phyloP scores from a whole-genome alignment of 2,329 filamentous ascomycete species.

The Claviceps maximensis region DNA sequence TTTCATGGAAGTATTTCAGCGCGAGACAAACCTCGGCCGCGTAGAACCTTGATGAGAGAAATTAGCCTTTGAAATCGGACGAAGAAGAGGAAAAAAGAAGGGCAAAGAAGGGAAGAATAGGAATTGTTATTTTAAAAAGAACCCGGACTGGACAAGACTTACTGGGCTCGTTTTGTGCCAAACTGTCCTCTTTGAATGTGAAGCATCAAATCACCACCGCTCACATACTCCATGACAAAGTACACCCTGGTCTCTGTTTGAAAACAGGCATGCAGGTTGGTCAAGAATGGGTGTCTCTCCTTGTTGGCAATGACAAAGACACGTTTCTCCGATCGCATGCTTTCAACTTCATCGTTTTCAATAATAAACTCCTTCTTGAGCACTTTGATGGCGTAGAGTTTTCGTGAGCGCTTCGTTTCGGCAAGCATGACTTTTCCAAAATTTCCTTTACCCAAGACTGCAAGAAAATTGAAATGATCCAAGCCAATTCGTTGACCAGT shows the following conservation, averaged over 20 bases:
- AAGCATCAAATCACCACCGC: constrained; percentile 95
- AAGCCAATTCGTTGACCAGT: constrained; percentile 79
- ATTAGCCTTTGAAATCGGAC: constrained; percentile 9
- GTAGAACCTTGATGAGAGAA: constrained; percentile 57
- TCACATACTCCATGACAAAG: constrained; percentile 99
- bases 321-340: constrained; percentile 91
- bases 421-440: constrained; percentile 99
- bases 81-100: too few species aligned
- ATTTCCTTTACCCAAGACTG: constrained; percentile 95
- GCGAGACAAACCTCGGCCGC: constrained; percentile 94
- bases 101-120: constrained; percentile 3
- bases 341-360: constrained; percentile 97
- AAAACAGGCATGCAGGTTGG: constrained; percentile 94
- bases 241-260: constrained; percentile 97
- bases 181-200: constrained; percentile 97
- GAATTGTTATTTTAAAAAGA: too few species aligned
- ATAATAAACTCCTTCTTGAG: constrained; percentile 99
- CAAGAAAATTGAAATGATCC: constrained; percentile 98
- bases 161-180: constrained; percentile 89
- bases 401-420: constrained; percentile 84
- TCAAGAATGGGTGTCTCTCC: constrained; percentile 88
- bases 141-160: too few species aligned
- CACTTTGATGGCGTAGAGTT: constrained; percentile 96
- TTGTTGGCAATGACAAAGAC: constrained; percentile 96
- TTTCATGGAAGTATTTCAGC: constrained; percentile 98